These are phyloP conservation scores for Phytopythium sindhum DNA, from an alignment of 352 stramenopile genomes.

Conservation along the genomic window DNA sequence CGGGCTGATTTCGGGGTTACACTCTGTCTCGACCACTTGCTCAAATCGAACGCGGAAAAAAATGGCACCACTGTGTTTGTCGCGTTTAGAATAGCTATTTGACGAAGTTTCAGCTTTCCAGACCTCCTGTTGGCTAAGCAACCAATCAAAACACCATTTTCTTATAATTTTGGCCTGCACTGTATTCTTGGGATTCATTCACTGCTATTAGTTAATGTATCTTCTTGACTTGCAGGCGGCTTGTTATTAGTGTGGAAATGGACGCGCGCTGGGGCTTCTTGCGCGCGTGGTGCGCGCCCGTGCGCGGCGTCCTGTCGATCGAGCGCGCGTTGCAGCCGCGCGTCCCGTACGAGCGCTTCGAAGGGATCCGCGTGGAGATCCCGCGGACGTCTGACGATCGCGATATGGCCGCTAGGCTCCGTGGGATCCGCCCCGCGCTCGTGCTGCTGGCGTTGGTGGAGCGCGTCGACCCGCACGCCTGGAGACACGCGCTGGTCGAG, in stretches of 20 bases:
- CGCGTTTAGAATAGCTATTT: too few species aligned
- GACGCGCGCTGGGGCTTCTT: neutral
- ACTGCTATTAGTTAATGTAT: too few species aligned
- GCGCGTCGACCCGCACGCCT: neutral
- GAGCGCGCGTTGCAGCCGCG: neutral
- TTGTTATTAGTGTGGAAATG: neutral
- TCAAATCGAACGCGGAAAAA: too few species aligned
- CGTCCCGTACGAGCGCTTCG: neutral
- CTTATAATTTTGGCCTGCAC: too few species aligned
- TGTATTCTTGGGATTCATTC: too few species aligned
- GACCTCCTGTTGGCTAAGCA: too few species aligned
- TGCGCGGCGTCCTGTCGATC: neutral
- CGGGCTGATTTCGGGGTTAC: too few species aligned
- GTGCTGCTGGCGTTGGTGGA: slow-evolving; percentile 3
- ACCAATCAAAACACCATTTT: too few species aligned
- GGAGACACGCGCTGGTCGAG: neutral
- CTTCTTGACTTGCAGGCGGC: too few species aligned
- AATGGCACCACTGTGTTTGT: too few species aligned
- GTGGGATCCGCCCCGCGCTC: neutral
- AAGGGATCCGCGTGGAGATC: neutral
- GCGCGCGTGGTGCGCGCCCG: neutral
- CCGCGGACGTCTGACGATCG: neutral
- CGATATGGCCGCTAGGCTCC: neutral
- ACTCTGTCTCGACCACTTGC: too few species aligned
- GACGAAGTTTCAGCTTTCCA: too few species aligned